Conservation (phyloP, 2,329 filamentous ascomycete species). For the Penicillium sp. region DNA sequence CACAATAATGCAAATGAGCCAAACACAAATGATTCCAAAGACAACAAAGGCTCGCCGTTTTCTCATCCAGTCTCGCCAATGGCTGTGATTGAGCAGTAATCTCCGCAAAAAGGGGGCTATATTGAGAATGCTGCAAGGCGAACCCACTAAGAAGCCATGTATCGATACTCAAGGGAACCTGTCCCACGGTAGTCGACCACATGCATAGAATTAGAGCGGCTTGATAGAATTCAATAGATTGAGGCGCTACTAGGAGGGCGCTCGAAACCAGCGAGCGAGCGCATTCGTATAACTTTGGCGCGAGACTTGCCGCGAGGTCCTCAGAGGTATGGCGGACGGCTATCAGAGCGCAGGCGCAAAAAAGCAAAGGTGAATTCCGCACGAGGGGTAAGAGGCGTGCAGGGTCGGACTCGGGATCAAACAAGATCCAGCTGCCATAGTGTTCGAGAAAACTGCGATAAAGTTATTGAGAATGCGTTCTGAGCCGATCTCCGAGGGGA, state of each 20-base stretch:
- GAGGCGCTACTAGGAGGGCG: slow-evolving; percentile 42
- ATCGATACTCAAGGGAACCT: slow-evolving; percentile 50
- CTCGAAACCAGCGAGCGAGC: slow-evolving; percentile 30
- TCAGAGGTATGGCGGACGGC: slow-evolving; percentile 48
- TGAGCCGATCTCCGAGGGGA: neutral
- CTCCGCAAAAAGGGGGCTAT: slow-evolving; percentile 41
- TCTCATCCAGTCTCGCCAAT: slow-evolving; percentile 16
- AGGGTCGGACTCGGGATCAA: slow-evolving; percentile 33
- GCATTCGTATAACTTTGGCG: slow-evolving; percentile 44
- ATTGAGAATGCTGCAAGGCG: slow-evolving; percentile 47
- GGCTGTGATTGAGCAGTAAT: slow-evolving; percentile 13
- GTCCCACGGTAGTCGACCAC: slow-evolving; percentile 53
- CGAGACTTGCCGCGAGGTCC: slow-evolving; percentile 40
- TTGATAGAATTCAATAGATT: slow-evolving; percentile 51
- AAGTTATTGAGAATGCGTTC: neutral
- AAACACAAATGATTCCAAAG: slow-evolving; percentile 53
- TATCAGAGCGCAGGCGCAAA: slow-evolving; percentile 47
- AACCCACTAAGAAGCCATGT: slow-evolving; percentile 52
- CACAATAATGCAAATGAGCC: slow-evolving; percentile 52
- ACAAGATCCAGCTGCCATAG: slow-evolving; percentile 50
- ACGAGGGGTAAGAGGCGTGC: slow-evolving; percentile 36
- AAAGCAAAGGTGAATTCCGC: slow-evolving; percentile 43
- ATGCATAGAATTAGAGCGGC: slow-evolving; percentile 47
- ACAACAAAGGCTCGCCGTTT: slow-evolving; percentile 37
- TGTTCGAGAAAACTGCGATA: slow-evolving; percentile 41